A percentile compares a stretch with the other conserved stretches of the same genome.
These are phyloP conservation scores for Gaeumannomyces tritici DNA, from an alignment of 2,329 filamentous ascomycete species.

Conservation along the genomic window DNA sequence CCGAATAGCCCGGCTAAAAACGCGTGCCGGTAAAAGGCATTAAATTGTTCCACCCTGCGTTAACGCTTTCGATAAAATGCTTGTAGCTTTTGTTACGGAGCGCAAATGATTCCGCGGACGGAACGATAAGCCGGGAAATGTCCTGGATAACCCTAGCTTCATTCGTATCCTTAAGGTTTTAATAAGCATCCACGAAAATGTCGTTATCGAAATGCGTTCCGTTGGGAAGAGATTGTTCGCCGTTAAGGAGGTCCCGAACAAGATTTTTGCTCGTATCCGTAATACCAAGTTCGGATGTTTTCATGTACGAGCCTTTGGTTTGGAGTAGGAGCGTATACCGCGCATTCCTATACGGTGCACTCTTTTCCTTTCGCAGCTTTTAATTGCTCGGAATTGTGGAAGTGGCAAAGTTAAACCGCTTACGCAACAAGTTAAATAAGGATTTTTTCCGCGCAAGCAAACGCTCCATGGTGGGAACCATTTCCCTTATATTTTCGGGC, in stretches of 20 bases:
- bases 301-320: too few species aligned
- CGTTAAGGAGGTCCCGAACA: too few species aligned
- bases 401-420: conserved; percentile 17
- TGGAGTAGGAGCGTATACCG: too few species aligned
- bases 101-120: conserved; percentile 25
- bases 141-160: conserved; percentile 20
- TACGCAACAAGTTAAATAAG: conserved; percentile 8
- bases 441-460: conserved; percentile 21
- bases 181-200: too few species aligned
- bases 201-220: too few species aligned
- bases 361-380: conserved; percentile 21
- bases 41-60: conserved; percentile 30
- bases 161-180: too few species aligned
- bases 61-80: conserved; percentile 27
- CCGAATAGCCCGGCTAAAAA: conserved; percentile 33
- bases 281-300: too few species aligned
- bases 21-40: conserved; percentile 23
- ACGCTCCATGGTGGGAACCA: conserved; percentile 15
- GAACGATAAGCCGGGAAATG: conserved; percentile 25
- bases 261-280: too few species aligned
- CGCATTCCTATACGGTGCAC: conserved; percentile 13
- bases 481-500: background rate
- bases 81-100: conserved; percentile 8
- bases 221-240: too few species aligned
- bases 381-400: conserved; percentile 17